A percentile compares a stretch with the other conserved stretches of the same genome.
phyloP scores from a whole-genome alignment of 208 protist genomes.

The Porcisia hertigi region DNA sequence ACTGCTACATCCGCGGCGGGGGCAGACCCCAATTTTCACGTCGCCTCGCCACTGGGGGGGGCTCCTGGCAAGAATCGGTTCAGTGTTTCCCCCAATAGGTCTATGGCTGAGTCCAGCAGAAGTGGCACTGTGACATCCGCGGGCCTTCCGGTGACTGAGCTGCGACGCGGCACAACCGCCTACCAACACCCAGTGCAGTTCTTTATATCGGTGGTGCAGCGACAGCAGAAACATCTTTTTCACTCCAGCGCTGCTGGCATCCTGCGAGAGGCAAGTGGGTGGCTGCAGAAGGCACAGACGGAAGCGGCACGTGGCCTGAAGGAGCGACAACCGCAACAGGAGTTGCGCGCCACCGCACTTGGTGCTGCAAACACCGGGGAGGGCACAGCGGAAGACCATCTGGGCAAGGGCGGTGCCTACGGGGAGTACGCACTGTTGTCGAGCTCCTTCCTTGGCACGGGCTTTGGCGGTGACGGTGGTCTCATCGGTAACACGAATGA shows the following conservation, averaged over 20 bases:
- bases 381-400: neutral
- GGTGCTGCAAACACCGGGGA: conserved; percentile 15
- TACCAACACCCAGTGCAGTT: conserved; percentile 74
- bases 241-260: conserved; percentile 44
- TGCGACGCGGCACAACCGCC: conserved; percentile 3
- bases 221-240: conserved; percentile 61
- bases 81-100: neutral
- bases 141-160: neutral
- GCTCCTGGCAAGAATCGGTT: neutral
- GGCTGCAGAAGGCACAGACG: conserved; percentile 51
- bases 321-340: conserved; percentile 22
- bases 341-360: conserved; percentile 7
- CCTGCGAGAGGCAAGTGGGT: conserved; percentile 57
- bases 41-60: neutral
- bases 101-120: neutral
- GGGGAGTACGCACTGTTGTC: neutral
- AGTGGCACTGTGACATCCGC: neutral
- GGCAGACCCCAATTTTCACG: neutral
- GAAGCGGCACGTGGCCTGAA: conserved; percentile 16
- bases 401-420: neutral
- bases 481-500: conserved; percentile 42
- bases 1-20: neutral
- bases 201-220: conserved; percentile 64
- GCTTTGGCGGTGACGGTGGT: conserved; percentile 22
- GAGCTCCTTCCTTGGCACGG: conserved; percentile 8